Evolutionary conservation across 2,329 filamentous ascomycete genomes (phyloP), one percentile per base, ranked within the genome.

Genomic region (Venturia pyrina): DNA sequence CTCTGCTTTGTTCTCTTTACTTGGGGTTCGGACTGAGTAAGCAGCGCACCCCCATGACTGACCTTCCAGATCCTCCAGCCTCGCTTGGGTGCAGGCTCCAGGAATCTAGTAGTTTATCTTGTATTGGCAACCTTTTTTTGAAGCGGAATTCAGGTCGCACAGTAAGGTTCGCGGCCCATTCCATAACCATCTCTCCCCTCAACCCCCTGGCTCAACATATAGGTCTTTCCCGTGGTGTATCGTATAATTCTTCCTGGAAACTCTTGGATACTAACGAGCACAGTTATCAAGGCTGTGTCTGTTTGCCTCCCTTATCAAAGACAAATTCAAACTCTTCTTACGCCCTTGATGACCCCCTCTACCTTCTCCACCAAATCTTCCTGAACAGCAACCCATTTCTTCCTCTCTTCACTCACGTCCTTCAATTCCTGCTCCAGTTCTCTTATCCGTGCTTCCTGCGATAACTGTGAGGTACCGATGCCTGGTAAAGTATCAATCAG

Each of bases 401-500:
- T 65, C 63, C 78, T 71, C 72, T 80, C 75, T 24, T 67, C 71
- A 69, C 81, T 79, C 28, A 79, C 70, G 46, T 75, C 74, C 50
- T 76, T 73, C 68, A 82, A 63, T 69, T 80, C 74, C 50, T 68
- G 70, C 71, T 81, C 78, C 67, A 82, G 68, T 69, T 77, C 77
- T 63, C 73, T 71, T 73, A 82, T 80, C 63, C 84, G 83, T 69
- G 83, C 81, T 73, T 89, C 83, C 75, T 96, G 91, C 72, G 92
- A 88, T 68, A 84, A 81, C 74, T 93, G 89, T 72, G 88, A 93
- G 68, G 87, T 90, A 57, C 91, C 88, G 28, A 95, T 79, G 0
- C 91, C 91, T 0, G 91, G 91, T 1, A 96, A 80, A 28, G 83
- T 85, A 19, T 87, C 88, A 66, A 93, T 89, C 61, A 95, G 78